phyloP scores from a whole-genome alignment of 1,284 basidiomycete genomes.

The Violaceomyces palustris region DNA sequence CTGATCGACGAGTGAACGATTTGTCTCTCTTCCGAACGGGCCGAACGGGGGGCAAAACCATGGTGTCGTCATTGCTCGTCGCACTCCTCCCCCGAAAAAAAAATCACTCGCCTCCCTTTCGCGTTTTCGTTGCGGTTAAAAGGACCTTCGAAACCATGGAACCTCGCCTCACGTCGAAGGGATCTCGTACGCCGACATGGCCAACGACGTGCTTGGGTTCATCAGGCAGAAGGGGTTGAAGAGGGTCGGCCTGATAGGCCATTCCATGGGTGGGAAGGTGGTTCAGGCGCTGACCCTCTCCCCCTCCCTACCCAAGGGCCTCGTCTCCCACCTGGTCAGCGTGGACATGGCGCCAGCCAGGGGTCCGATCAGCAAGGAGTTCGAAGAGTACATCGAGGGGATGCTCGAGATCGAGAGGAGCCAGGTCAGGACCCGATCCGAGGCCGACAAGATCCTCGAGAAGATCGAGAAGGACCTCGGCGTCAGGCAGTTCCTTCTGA shows the following conservation, averaged over 20 bases:
- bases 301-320: constrained; percentile 54
- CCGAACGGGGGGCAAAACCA: neutral
- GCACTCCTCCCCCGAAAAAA: no score
- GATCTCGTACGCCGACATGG: constrained; percentile 69
- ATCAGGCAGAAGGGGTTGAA: constrained; percentile 53
- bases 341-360: constrained; percentile 73
- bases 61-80: neutral
- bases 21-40: no score
- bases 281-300: constrained; percentile 72
- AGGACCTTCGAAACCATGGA: constrained; percentile 82
- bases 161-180: constrained; percentile 66
- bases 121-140: no score
- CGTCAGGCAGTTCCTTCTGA: constrained; percentile 73
- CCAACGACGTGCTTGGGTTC: constrained; percentile 64
- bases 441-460: constrained; percentile 65
- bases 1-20: no score
- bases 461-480: constrained; percentile 63
- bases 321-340: constrained; percentile 65
- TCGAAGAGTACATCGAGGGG: constrained; percentile 61
- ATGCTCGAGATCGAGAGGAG: constrained; percentile 67
- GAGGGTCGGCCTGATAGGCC: constrained; percentile 69
- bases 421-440: constrained; percentile 60
- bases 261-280: constrained; percentile 87
- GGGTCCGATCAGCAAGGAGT: constrained; percentile 63
- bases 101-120: no score